Evolutionary conservation across 495 filamentous ascomycete genomes (phyloP), one percentile per base, ranked within the genome.

Genomic region (Penicillium roqueforti): DNA sequence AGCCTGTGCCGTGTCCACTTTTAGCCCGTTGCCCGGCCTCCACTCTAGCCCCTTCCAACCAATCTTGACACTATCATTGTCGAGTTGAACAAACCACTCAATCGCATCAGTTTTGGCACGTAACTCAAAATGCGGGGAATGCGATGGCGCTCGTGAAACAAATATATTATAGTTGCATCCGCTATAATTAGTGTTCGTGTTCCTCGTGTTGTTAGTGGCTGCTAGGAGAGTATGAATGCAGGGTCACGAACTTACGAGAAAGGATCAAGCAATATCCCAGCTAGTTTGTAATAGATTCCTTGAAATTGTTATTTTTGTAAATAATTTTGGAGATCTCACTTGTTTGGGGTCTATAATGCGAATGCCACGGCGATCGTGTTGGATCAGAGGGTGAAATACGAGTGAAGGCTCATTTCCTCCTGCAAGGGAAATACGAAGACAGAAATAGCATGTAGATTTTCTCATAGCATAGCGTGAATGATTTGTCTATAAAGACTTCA

Each of bases 211-310:
- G 11, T 20, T 20, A 47, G 13, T 32, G 45, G 28, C 11, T n/a
- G 16, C 5, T 1, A 6, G 7, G 20, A 22, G 19, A 49, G 31
- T 49, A 49, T 49, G 18, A 22, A 42, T 32, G 16, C 48, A 51
- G 48, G 37, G 31, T 42, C 48, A 51, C 48, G 48, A 51, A 39
- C 25, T 42, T 42, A 51, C 48, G 48, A 32, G 46, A 22, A 25
- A 39, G 19, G 47, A 39, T 49, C 47, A 37, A 26, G 20, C 14
- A 6, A 32, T 20, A 3, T 4, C 16, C 34, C 20, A 26, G 22
- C 4, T 22, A 10, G 47, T 16, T 8, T 14, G 7, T 11, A 18
- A 4, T 19, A 25, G 23, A n/a, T 20, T 23, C 16, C 34, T 16
- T 11, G 6, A 47, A 5, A 1, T 47, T 26, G 47, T 18, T 38